These are phyloP conservation scores for Sherardia arvensis DNA, from an alignment of 257 asterid genomes.

Conservation along the genomic window DNA sequence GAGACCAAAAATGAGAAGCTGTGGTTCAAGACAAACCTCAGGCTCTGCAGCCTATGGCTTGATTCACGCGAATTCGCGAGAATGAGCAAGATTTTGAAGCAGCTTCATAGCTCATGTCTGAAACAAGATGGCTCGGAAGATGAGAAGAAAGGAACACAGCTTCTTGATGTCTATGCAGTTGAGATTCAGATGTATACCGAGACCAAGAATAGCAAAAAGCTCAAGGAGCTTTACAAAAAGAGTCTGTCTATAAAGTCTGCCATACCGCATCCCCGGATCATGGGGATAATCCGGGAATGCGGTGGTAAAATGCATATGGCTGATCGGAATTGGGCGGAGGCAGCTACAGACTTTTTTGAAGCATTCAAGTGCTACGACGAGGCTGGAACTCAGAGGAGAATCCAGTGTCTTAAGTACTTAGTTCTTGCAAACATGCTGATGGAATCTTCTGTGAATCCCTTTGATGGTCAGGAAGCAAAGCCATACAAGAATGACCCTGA, in stretches of 20 bases:
- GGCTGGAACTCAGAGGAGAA: conserved; percentile 94
- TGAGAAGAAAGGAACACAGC: conserved; percentile 94
- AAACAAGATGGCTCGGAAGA: conserved; percentile 95
- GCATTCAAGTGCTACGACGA: conserved; percentile 96
- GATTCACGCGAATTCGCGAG: conserved; percentile 86
- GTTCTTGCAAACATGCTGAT: conserved; percentile 97
- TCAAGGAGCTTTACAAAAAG: conserved; percentile 83
- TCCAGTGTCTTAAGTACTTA: conserved; percentile 93
- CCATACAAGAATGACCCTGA: conserved; percentile 96
- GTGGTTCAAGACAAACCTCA: conserved; percentile 97
- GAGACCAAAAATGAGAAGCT: conserved; percentile 98
- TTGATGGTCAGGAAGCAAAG: conserved; percentile 98
- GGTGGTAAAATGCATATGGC: conserved; percentile 99
- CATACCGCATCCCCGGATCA: conserved; percentile 96
- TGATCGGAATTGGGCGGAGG: conserved; percentile 91
- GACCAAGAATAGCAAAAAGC: conserved; percentile 90
- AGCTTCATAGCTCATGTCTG: conserved; percentile 90
- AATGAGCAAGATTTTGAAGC: conserved; percentile 93
- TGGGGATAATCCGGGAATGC: conserved; percentile 98
- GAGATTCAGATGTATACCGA: conserved; percentile 97
- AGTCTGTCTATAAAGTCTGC: conserved; percentile 91
- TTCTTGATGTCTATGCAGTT: conserved; percentile 92
- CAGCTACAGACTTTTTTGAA: conserved; percentile 96
- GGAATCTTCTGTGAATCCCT: conserved; percentile 96
- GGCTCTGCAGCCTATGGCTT: conserved; percentile 93